Base-by-base conservation (phyloP, 306 rosid genomes). In the Gynostemma pentaphyllum region DNA sequence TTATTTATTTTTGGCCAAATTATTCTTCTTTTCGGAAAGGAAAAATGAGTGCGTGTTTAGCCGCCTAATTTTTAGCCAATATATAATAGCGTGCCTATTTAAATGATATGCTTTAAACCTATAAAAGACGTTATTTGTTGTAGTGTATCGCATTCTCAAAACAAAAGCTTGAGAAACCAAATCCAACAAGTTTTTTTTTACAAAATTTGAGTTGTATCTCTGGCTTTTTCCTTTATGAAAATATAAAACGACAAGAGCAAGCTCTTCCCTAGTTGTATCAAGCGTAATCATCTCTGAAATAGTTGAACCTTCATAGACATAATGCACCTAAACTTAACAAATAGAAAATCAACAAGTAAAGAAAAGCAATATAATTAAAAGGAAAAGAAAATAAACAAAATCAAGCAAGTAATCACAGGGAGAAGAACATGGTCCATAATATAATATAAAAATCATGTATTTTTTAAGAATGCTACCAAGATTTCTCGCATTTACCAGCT, bases 181-280 rank as follows among this genome's bases (percentile, higher is more conserved):
- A n/a, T n/a, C n/a, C n/a, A n/a, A n/a, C n/a, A n/a, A n/a, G n/a
- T n/a, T n/a, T n/a, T n/a, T n/a, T n/a, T n/a, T n/a, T n/a, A n/a
- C n/a, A n/a, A n/a, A n/a, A n/a, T n/a, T n/a, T n/a, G n/a, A n/a
- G n/a, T n/a, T n/a, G n/a, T 92, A 90, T 92, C 99, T 83, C 99
- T 86, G 52, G 96, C n/a, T 63, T 80, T 92, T 96, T 64, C 96
- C 99, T 84, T 92, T 92, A 78, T 82, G 77, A 90, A 92, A 79
- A 67, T 88, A 92, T 62, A 86, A 74, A 59, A 92, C 95, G 60
- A 78, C 70, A 73, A 92, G 85, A 65, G 78, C 96, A 66, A 92
- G 99, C 68, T 92, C 99, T 2, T 88, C 90, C 83, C 96, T 76
- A 49, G 95, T 73, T 47, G 85, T 88, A 75, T 92, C 96, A 85